Base-by-base conservation (phyloP, 805 yeast species). In the Pichia manshurica region DNA sequence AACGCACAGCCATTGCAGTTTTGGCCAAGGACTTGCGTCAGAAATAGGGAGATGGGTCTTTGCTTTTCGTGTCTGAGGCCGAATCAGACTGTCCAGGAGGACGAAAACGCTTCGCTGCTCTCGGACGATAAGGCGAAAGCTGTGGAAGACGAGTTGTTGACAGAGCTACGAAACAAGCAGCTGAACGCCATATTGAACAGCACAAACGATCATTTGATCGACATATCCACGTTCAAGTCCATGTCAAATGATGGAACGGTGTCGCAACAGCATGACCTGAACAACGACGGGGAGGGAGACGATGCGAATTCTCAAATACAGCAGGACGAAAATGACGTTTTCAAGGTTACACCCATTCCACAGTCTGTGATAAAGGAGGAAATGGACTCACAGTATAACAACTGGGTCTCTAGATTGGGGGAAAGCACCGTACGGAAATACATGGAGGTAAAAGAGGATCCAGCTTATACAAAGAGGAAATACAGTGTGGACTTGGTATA, bases 201-300 rank as follows among this genome's bases (percentile, higher is more conserved):
- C 16, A 63, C 69, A 5, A 65, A 64, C 45, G 69, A 65, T 29
- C 60, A 62, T 46, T 50, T 65, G 16, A 61, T 62, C n/a, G 66
- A 63, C 47, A 50, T 61, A 28, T 49, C 62, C 1, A 55, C 52
- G 17, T 56, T 61, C 38, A 51, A 48, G 31, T 21, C 37, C 8
- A 41, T 42, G 40, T 38, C 48, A 5, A 41, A 35, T 15, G 34
- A 48, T 39, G 47, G 45, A 7, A 31, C 42, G 3, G 34, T 13
- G 13, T 17, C 20, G 1, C n/a, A 6, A 4, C n/a, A n/a, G 5
- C 16, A 34, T 39, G 15, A 29, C 13, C 21, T 15, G 6, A 15
- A 32, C 22, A 17, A 16, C 10, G 20, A 39, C 22, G 44, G 34
- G 13, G 37, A 19, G 15, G 29, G 21, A 1, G 44, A 40, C 5